A percentile compares a stretch with the other conserved stretches of the same genome.
These are phyloP conservation scores for Microstegium vimineum DNA, from an alignment of 176 grass and related monocot species.

Conservation along the genomic window DNA sequence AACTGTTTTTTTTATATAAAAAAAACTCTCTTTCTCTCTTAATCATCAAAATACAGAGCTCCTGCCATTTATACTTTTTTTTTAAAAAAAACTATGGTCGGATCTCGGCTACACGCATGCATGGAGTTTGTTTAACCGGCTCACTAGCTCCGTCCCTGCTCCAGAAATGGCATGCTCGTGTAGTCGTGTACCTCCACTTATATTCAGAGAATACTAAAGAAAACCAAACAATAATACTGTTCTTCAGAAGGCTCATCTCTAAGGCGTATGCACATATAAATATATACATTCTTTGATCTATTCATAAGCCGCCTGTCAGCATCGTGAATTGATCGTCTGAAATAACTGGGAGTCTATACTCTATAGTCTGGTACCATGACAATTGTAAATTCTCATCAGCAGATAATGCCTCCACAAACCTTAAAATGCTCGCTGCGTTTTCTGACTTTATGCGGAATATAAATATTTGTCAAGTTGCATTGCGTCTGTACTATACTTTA, in stretches of 20 bases:
- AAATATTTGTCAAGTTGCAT: neutral
- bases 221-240: neutral
- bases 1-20: too few relatives aligned
- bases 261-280: neutral
- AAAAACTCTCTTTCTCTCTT: too few relatives aligned
- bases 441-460: neutral
- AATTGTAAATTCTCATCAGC: neutral
- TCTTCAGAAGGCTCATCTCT: neutral
- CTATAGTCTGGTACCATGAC: too few relatives aligned
- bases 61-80: too few relatives aligned
- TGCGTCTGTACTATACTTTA: neutral
- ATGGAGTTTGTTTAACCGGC: neutral
- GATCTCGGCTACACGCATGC: too few relatives aligned
- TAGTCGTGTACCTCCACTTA: neutral
- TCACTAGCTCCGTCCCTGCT: neutral
- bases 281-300: neutral
- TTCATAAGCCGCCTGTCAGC: neutral
- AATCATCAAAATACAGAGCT: too few relatives aligned
- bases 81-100: too few relatives aligned
- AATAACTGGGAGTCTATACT: too few relatives aligned
- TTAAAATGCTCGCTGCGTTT: slow-evolving; percentile 15
- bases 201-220: neutral
- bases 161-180: neutral
- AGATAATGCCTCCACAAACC: neutral
- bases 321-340: neutral